Evolutionary conservation across 2,329 filamentous ascomycete genomes (phyloP).

Genomic region (Epichloe typhina): DNA sequence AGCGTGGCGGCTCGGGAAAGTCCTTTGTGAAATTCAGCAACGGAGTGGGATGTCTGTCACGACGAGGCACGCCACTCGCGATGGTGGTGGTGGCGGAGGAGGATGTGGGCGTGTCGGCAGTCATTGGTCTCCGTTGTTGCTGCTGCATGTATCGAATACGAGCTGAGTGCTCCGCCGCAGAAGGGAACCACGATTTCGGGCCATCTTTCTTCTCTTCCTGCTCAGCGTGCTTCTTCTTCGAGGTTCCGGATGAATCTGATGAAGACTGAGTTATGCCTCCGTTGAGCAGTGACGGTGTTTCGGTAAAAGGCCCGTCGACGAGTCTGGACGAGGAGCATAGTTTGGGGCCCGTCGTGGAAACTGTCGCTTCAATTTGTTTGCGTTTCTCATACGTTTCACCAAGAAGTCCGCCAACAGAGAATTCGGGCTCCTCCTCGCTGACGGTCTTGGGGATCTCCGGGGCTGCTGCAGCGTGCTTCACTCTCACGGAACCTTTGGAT

Average conservation of each 20-base stretch:
- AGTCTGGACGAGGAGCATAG: conserved; percentile 10
- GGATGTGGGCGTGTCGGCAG: conserved; percentile 11
- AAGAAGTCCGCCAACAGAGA: conserved; percentile 38
- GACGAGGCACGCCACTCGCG: conserved; percentile 6
- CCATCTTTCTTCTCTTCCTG: conserved; percentile 12
- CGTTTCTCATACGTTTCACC: conserved; percentile 35
- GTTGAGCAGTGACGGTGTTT: conserved; percentile 45
- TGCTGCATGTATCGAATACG: conserved; percentile 15
- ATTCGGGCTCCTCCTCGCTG: conserved; percentile 23
- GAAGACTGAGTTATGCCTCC: conserved; percentile 14
- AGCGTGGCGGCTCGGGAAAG: conserved; percentile 49
- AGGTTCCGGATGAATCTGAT: conserved; percentile 6
- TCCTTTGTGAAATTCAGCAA: conserved; percentile 51
- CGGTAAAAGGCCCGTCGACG: conserved; percentile 32
- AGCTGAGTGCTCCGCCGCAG: conserved; percentile 24
- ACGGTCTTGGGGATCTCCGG: not conserved
- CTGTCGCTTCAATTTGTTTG: conserved; percentile 21
- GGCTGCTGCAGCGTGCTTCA: not conserved
- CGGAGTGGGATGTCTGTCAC: conserved; percentile 35
- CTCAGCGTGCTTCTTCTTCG: conserved; percentile 9
- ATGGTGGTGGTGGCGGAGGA: not conserved
- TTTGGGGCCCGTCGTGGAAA: conserved; percentile 19
- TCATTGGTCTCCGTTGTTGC: conserved; percentile 11
- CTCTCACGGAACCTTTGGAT: not conserved
- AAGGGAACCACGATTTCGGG: conserved; percentile 22